Evolutionary conservation across 768 basidiomycete genomes (phyloP).

Genomic region (Boletus reticuloceps): DNA sequence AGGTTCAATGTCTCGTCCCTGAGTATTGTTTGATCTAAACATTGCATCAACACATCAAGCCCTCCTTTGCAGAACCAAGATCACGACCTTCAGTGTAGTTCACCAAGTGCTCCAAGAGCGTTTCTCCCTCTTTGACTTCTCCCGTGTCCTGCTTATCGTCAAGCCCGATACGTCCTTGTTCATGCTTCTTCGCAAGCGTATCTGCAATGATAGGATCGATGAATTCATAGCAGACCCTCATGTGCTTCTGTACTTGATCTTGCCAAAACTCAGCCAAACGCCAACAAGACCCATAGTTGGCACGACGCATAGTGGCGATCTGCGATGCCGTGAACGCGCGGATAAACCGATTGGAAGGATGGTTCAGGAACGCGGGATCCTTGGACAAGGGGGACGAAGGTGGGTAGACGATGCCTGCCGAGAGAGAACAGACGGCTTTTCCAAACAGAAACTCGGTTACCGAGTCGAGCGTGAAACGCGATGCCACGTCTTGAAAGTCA

Average conservation of each 20-base stretch:
- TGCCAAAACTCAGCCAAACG: conserved; percentile 42
- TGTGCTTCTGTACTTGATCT: conserved; percentile 36
- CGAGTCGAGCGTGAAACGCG: conserved; percentile 54
- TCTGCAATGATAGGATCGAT: conserved; percentile 49
- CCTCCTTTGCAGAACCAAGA: background rate
- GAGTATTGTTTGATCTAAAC: conserved; percentile 21
- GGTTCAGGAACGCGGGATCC: conserved; percentile 22
- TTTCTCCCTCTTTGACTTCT: conserved; percentile 37
- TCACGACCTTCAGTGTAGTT: conserved; percentile 49
- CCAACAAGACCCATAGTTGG: conserved; percentile 42
- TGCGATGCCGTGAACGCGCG: conserved; percentile 41
- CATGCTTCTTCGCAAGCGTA: conserved; percentile 37
- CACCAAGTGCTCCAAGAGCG: conserved; percentile 52
- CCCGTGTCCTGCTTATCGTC: too few species aligned
- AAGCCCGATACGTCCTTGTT: conserved; percentile 7
- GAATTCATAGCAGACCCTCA: conserved; percentile 43
- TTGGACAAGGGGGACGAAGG: conserved; percentile 19
- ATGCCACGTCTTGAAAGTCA: conserved; percentile 43
- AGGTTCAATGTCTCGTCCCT: conserved; percentile 29
- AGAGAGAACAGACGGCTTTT: conserved; percentile 34
- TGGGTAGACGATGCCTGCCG: conserved; percentile 38
- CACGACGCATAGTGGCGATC: conserved; percentile 28
- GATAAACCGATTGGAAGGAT: conserved; percentile 37
- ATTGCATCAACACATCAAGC: background rate
- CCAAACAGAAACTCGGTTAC: conserved; percentile 59